Base-by-base conservation (phyloP, 176 grass and related monocot genomes). In the Oryza glumipatula region DNA sequence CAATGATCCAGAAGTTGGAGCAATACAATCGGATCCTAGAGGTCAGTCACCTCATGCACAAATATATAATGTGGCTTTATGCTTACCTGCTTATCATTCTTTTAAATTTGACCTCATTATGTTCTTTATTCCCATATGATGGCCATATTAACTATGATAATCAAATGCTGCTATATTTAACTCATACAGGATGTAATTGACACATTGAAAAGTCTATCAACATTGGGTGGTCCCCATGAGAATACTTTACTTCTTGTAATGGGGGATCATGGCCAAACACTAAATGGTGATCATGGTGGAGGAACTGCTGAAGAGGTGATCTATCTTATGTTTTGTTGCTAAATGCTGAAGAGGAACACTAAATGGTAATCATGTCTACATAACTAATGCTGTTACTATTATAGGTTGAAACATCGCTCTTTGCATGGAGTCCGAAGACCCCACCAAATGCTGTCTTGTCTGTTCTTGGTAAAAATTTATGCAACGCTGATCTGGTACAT, bases 201-300 rank as follows among this genome's bases (percentile, higher is more conserved):
- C 38, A 87, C 89, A 4, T 86, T 98, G 80, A 98, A 84, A 85
- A 95, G 28, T 61, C 58, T 93, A 70, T 95, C 90, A 64, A 87
- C 54, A 86, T 74, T 72, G 86, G 88, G 93, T 80, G 88, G 85
- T 65, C 88, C 85, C 85, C 93, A 95, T 89, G 93, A 94, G 90
- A 94, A 95, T 56, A 94, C 91, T 78, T 94, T 94, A 43, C 96
- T 98, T 85, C 66, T 95, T 77, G 93, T 98, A 58, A 98, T 98
- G 96, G 96, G 96, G 5, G 93, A 98, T 86, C 96, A 98, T 85
- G 96, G 93, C 35, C 96, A 98, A 92, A 98, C 96, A 70, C 81
- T 91, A 85, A 98, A 98, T 86, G 96, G 96, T 72, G 96, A 98
- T 65, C 96, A 98, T 89, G 96, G 96, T 76, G 96, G 96, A 70